Evolutionary conservation across 208 protist genomes (phyloP).

Genomic region (Acanthamoeba triangularis): DNA sequence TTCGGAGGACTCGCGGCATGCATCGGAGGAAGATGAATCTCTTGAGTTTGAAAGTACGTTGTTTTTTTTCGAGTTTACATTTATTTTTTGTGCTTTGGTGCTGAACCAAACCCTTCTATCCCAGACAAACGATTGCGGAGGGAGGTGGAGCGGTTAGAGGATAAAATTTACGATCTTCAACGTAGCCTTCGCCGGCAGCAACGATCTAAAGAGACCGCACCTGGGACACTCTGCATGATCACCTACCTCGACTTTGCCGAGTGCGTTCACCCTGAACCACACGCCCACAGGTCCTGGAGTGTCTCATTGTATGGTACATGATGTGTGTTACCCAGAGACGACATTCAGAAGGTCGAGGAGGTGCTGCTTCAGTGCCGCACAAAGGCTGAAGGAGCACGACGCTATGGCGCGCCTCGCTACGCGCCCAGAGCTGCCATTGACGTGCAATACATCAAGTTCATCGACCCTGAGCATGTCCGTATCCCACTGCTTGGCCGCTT

Average conservation of each 20-base stretch:
- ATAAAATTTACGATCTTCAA: not conserved
- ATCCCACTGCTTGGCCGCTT: not conserved
- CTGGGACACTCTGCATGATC: not conserved
- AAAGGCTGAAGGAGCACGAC: not conserved
- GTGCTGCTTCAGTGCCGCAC: conserved; percentile 1
- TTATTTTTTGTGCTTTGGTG: not conserved
- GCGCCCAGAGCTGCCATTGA: not conserved
- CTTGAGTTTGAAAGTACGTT: not conserved
- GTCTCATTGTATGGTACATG: not conserved
- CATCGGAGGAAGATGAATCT: no score
- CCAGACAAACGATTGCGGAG: not conserved
- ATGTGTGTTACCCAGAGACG: not conserved
- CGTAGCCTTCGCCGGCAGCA: not conserved
- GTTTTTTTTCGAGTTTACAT: not conserved
- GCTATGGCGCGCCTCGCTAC: not conserved
- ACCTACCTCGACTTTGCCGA: conserved; percentile 60
- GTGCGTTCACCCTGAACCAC: not conserved
- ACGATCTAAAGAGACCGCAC: not conserved
- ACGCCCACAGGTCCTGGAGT: not conserved
- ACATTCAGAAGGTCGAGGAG: not conserved
- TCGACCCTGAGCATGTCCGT: not conserved
- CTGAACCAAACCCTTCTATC: not conserved
- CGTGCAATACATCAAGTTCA: conserved; percentile 27
- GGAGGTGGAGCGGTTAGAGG: not conserved
- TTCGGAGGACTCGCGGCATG: no score